phyloP scores from a whole-genome alignment of 2,329 filamentous ascomycete species.

The Colletotrichum lindemuthianum region DNA sequence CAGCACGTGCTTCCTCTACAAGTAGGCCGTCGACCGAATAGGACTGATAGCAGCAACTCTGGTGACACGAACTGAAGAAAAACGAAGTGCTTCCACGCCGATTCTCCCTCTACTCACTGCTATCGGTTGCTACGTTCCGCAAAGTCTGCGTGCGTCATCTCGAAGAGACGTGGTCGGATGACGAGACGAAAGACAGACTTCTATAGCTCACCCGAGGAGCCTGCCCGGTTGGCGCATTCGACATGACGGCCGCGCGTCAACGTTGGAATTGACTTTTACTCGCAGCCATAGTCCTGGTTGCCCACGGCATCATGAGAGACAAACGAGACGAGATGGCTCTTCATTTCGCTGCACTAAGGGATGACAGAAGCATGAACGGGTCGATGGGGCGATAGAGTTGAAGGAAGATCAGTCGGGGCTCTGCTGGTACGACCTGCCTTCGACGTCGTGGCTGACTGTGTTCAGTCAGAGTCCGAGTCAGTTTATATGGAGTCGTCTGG shows the following conservation, averaged over 20 bases:
- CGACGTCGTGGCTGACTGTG: neutral
- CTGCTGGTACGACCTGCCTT: neutral
- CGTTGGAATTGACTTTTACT: slow-evolving; percentile 26
- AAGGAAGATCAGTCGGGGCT: slow-evolving; percentile 19
- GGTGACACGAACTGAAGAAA: too few relatives aligned
- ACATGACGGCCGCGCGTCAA: slow-evolving; percentile 17
- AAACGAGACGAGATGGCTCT: slow-evolving; percentile 1
- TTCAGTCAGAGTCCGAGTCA: neutral
- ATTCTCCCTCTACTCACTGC: too few relatives aligned
- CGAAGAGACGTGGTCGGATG: slow-evolving; percentile 5
- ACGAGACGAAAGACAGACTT: slow-evolving; percentile 8
- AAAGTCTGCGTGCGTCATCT: neutral
- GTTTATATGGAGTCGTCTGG: neutral
- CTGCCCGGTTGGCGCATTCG: neutral
- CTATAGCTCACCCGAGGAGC: slow-evolving; percentile 1
- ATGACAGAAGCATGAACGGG: slow-evolving; percentile 27
- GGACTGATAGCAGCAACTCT: too few relatives aligned
- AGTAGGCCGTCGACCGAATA: too few relatives aligned
- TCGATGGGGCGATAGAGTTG: neutral
- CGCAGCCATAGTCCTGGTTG: slow-evolving; percentile 27
- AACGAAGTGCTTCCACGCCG: too few relatives aligned
- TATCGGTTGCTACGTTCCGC: too few relatives aligned
- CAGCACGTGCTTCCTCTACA: neutral
- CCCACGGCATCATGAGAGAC: neutral
- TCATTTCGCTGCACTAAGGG: slow-evolving; percentile 8